A percentile compares a stretch with the other conserved stretches of the same genome.
phyloP scores from a whole-genome alignment of 176 grass and related monocot genomes.

The Oryza longistaminata region DNA sequence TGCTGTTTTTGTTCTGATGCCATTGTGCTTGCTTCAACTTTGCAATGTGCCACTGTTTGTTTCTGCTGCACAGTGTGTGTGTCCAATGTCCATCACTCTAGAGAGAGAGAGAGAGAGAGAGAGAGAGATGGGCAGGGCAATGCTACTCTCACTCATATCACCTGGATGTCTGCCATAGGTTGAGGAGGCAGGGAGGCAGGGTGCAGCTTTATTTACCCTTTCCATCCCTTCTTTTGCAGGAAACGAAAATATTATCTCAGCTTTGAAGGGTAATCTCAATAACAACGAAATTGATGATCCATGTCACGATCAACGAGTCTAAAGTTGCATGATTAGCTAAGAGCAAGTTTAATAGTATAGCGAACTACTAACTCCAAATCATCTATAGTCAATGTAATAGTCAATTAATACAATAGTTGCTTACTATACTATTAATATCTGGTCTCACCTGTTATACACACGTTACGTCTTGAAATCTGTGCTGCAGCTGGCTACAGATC shows the following conservation, averaged over 20 bases:
- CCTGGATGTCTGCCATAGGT: slow-evolving; percentile 11
- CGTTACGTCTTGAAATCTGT: too few relatives aligned
- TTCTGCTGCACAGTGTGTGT: background rate
- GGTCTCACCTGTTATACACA: too few relatives aligned
- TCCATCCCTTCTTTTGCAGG: background rate
- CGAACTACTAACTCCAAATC: too few relatives aligned
- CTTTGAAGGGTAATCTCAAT: too few relatives aligned
- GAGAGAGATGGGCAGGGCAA: background rate
- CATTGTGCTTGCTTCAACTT: slow-evolving; percentile 18
- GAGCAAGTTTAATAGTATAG: too few relatives aligned
- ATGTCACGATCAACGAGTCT: background rate
- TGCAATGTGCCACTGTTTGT: slow-evolving; percentile 18
- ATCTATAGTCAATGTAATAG: too few relatives aligned
- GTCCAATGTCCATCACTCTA: slow-evolving; percentile 16
- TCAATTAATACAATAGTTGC: too few relatives aligned
- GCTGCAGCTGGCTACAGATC: too few relatives aligned
- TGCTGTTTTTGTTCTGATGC: slow-evolving; percentile 34
- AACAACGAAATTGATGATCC: background rate
- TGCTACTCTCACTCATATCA: background rate
- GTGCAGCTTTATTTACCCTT: background rate
- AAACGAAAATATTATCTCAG: too few relatives aligned
- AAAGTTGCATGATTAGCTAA: too few relatives aligned
- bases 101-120: background rate
- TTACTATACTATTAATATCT: too few relatives aligned
- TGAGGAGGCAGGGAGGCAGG: background rate